These are phyloP conservation scores for Neofusicoccum ribis DNA, from an alignment of 2,329 filamentous ascomycete genomes.

Conservation along the genomic window DNA sequence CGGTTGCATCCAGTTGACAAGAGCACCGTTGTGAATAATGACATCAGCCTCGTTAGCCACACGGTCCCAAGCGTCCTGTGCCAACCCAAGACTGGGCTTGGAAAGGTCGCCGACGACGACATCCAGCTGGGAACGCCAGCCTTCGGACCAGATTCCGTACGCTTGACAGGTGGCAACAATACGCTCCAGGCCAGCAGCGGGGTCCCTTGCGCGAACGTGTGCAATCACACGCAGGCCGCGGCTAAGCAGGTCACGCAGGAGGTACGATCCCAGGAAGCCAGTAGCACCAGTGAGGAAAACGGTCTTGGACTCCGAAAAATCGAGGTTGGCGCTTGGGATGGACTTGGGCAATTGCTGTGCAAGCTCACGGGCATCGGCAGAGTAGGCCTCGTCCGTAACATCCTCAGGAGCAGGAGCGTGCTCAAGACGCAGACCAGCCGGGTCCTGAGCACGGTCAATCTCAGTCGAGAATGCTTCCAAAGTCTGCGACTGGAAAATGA, in stretches of 20 bases:
- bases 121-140: constrained; percentile 66
- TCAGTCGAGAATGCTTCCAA: constrained; percentile 57
- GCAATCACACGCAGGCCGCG: constrained; percentile 67
- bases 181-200: constrained; percentile 61
- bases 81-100: constrained; percentile 72
- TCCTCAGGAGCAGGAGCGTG: constrained; percentile 52
- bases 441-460: constrained; percentile 53
- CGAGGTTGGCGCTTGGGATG: constrained; percentile 31
- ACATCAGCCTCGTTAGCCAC: constrained; percentile 67
- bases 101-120: constrained; percentile 73
- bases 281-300: constrained; percentile 87
- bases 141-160: constrained; percentile 76
- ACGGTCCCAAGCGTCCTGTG: constrained; percentile 63
- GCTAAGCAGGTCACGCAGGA: constrained; percentile 73
- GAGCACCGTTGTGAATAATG: constrained; percentile 76
- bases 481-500: constrained; percentile 68
- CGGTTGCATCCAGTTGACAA: constrained; percentile 52
- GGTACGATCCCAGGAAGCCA: constrained; percentile 82
- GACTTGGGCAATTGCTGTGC: constrained; percentile 49
- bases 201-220: constrained; percentile 70
- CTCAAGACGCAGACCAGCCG: constrained; percentile 48
- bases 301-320: constrained; percentile 49
- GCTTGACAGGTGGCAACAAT: constrained; percentile 68
- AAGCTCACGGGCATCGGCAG: constrained; percentile 54
- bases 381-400: constrained; percentile 48